A percentile compares a stretch with the other conserved stretches of the same genome.
Conservation (phyloP, 2,329 filamentous ascomycete species). For the Arachnomyces sp. region DNA sequence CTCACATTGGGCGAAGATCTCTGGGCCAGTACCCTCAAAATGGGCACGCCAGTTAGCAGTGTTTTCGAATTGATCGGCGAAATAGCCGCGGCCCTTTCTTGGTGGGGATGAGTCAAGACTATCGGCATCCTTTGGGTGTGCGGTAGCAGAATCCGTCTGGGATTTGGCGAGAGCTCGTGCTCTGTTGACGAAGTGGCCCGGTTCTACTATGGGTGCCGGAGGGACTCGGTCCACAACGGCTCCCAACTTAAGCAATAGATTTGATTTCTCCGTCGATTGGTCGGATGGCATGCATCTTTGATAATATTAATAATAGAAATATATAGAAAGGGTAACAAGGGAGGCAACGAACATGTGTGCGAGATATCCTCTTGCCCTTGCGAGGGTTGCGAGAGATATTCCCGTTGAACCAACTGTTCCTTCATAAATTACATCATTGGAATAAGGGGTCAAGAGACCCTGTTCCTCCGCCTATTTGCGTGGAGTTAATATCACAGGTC, state of each 20-base stretch:
- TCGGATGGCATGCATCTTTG: slow-evolving; percentile 84
- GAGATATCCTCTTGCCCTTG: slow-evolving; percentile 77
- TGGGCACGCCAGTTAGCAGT: slow-evolving; percentile 83
- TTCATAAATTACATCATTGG: slow-evolving; percentile 93
- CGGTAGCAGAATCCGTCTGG: slow-evolving; percentile 47
- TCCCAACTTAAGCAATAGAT: slow-evolving; percentile 79
- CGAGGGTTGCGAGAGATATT: slow-evolving; percentile 85
- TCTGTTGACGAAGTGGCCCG: slow-evolving; percentile 88
- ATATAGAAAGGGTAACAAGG: not conserved
- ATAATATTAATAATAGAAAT: slow-evolving; percentile 12
- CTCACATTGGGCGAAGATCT: slow-evolving; percentile 72
- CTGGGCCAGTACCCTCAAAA: slow-evolving; percentile 72
- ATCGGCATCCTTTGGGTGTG: slow-evolving; percentile 8
- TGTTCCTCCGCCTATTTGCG: slow-evolving; percentile 59
- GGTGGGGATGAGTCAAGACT: slow-evolving; percentile 10
- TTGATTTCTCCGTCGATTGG: slow-evolving; percentile 78
- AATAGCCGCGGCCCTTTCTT: slow-evolving; percentile 70
- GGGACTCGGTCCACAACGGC: slow-evolving; percentile 86
- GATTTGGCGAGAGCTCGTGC: slow-evolving; percentile 67
- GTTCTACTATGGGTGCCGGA: slow-evolving; percentile 88
- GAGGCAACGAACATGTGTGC: slow-evolving; percentile 63
- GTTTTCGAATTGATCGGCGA: slow-evolving; percentile 94
- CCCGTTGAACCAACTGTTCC: slow-evolving; percentile 94
- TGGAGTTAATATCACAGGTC: slow-evolving; percentile 6
- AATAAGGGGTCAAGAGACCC: slow-evolving; percentile 66